These are phyloP conservation scores for Dendrothele bispora DNA, from an alignment of 768 basidiomycete species.

Conservation along the genomic window DNA sequence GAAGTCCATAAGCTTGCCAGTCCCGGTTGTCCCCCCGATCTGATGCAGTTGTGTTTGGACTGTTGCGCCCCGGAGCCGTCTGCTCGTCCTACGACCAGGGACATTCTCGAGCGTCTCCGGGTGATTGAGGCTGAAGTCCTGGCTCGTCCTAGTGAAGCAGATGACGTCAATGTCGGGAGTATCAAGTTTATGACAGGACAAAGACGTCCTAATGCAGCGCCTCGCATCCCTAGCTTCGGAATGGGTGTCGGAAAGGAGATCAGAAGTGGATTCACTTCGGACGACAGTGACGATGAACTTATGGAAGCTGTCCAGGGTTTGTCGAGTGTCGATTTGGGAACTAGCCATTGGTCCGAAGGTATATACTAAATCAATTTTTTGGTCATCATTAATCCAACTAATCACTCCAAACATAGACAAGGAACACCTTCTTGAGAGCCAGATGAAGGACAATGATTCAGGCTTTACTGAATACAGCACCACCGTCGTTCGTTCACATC, in stretches of 20 bases:
- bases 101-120: slow-evolving; percentile 76
- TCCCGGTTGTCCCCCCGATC: slow-evolving; percentile 74
- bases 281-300: slow-evolving; percentile 70
- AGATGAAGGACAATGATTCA: slow-evolving; percentile 19
- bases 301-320: slow-evolving; percentile 58
- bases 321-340: slow-evolving; percentile 50
- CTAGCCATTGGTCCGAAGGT: slow-evolving; percentile 46
- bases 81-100: slow-evolving; percentile 71
- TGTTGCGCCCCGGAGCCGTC: slow-evolving; percentile 70
- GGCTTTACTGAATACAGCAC: slow-evolving; percentile 66
- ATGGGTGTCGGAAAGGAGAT: slow-evolving; percentile 67
- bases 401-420: no score
- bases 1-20: slow-evolving; percentile 72
- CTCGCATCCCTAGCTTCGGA: slow-evolving; percentile 88
- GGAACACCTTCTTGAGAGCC: slow-evolving; percentile 57
- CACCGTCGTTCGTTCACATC: slow-evolving; percentile 58
- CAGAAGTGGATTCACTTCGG: slow-evolving; percentile 40
- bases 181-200: slow-evolving; percentile 77
- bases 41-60: slow-evolving; percentile 75
- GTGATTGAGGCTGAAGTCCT: slow-evolving; percentile 85
- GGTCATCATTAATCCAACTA: no score
- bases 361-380: no score
- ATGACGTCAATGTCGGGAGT: slow-evolving; percentile 80
- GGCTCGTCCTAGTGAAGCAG: slow-evolving; percentile 57
- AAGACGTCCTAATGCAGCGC: slow-evolving; percentile 56